These are phyloP conservation scores for Sporothrix phasma DNA, from an alignment of 2,329 filamentous ascomycete species.

Conservation along the genomic window DNA sequence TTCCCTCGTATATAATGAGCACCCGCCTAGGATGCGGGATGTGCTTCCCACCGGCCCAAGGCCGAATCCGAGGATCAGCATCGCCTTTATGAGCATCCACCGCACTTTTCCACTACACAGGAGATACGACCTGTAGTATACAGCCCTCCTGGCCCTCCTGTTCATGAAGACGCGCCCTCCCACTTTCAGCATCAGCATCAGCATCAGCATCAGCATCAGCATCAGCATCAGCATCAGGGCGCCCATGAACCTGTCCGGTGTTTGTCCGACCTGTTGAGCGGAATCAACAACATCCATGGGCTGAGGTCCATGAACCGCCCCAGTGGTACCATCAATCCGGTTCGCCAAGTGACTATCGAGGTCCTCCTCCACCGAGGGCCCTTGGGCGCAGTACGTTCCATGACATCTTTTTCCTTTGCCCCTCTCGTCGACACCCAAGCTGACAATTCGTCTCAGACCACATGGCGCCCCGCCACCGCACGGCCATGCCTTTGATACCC, in stretches of 20 bases:
- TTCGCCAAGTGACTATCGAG: background rate
- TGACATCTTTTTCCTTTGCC: background rate
- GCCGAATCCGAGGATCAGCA: background rate
- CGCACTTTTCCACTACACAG: background rate
- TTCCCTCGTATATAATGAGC: background rate
- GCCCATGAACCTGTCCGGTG: background rate
- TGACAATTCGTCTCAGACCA: background rate
- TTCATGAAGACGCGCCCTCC: background rate
- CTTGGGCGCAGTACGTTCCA: background rate
- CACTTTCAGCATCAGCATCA: background rate
- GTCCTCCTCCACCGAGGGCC: background rate
- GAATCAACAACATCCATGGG: background rate
- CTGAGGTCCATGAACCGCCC: background rate
- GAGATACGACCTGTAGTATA: background rate
- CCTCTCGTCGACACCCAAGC: background rate
- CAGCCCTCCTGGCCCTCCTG: background rate
- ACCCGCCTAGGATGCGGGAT: background rate
- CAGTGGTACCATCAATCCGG: background rate
- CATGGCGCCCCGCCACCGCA: background rate
- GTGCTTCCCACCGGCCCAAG: background rate
- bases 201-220: no score
- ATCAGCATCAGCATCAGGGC: no score
- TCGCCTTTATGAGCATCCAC: background rate
- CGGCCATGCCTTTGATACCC: background rate
- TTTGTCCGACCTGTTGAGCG: slow-evolving; percentile 4